Base-by-base conservation (phyloP, 1,139 yeast genomes). In the Arxiozyma heterogenica region DNA sequence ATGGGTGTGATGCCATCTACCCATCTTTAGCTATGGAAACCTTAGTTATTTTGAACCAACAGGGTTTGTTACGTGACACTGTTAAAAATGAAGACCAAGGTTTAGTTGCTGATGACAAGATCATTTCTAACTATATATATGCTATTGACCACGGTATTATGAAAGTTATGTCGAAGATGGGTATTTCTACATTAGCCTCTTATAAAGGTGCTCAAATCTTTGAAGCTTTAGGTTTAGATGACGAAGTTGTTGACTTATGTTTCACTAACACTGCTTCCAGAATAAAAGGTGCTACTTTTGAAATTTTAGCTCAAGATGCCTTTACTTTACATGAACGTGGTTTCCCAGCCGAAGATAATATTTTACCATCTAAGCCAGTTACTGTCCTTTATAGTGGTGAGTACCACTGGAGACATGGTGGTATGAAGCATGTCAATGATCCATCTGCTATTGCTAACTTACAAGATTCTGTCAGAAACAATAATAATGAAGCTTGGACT, bases 111-210 rank as follows among this genome's bases (percentile, higher is more conserved):
- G 51, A 54, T 50, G 47, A 50, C 8, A 51, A 50, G 25, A 41
- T 54, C 15, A 42, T 54, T 25, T 76, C 75, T 53, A 91, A 93
- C 75, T 93, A 88, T 75, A 86, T 84, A 70, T 76, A 80, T 60
- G 84, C 97, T 21, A 77, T 87, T 58, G 95, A 91, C 68, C 84
- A 90, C 55, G 98, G 98, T 73, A 85, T 93, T 61, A 76, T 89
- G 67, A 93, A 93, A 75, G 97, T 93, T 58, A 93, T 93, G 98
- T 88, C 97, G 49, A 93, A 93, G 78, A 93, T 93, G 98, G 98
- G 98, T 78, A 93, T 93, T 64, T 91, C 98, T 44, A 93, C 98
- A 41, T 78, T 93, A 70, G 96, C 97, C 25, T 88, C 96, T 23
- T 93, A 93, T 75, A 93, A 93, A 74, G 98, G 98, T 72, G 98